phyloP scores from a whole-genome alignment of 1,284 basidiomycete genomes.

The Waitea zeae region DNA sequence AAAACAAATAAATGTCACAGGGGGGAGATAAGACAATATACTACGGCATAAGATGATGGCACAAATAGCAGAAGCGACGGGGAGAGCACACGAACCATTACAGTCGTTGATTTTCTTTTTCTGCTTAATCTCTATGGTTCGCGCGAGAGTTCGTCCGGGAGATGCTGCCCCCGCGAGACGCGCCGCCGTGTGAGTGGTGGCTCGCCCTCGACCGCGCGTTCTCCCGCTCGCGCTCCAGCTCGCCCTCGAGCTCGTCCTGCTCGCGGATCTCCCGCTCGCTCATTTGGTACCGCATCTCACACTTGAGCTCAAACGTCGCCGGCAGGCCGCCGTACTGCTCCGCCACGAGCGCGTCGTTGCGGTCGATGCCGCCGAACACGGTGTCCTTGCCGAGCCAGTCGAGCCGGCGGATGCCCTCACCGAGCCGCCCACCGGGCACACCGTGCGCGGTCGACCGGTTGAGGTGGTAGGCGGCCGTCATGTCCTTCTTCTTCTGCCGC shows the following conservation, averaged over 20 bases:
- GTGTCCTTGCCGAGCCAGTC: constrained; percentile 43
- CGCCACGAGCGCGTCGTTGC: constrained; percentile 24
- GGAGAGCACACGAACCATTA: too few relatives aligned
- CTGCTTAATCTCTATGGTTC: too few relatives aligned
- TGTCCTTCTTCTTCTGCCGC: constrained; percentile 15
- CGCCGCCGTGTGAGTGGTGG: too few relatives aligned
- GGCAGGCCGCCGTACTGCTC: constrained; percentile 29
- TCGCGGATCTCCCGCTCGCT: constrained; percentile 31
- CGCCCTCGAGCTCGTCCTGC: constrained; percentile 13
- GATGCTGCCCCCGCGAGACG: too few relatives aligned
- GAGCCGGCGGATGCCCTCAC: constrained; percentile 36
- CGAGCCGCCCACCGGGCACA: constrained; percentile 49
- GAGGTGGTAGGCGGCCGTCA: constrained; percentile 34
- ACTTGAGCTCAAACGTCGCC: constrained; percentile 41
- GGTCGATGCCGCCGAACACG: constrained; percentile 41
- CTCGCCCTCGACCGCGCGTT: too few relatives aligned
- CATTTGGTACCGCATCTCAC: constrained; percentile 26
- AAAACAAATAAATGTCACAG: too few relatives aligned
- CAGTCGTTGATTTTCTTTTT: too few relatives aligned
- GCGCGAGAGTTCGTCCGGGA: too few relatives aligned
- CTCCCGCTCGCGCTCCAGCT: too few relatives aligned
- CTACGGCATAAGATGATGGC: too few relatives aligned
- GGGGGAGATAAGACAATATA: too few relatives aligned
- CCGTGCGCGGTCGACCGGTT: constrained; percentile 45
- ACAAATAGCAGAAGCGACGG: too few relatives aligned